These are phyloP conservation scores for Diplodia intermedia DNA, from an alignment of 2,329 filamentous ascomycete species.

Conservation along the genomic window DNA sequence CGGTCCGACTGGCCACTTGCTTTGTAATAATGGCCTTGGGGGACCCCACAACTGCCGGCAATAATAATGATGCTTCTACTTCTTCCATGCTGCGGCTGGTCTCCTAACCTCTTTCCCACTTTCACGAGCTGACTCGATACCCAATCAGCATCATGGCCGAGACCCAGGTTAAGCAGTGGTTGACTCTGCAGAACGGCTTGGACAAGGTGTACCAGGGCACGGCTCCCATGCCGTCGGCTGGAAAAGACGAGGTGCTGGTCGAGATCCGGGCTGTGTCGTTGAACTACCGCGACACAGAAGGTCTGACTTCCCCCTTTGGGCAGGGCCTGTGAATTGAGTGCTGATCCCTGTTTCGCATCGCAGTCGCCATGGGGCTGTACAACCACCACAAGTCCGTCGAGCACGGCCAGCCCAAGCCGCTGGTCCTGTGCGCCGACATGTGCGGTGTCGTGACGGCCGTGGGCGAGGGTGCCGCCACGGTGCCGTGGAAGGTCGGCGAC, in stretches of 20 bases:
- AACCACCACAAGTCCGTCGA: conserved; percentile 66
- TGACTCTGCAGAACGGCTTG: conserved; percentile 52
- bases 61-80: background rate
- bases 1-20: conserved; percentile 14
- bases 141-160: conserved; percentile 21
- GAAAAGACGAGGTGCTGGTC: conserved; percentile 56
- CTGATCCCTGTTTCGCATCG: conserved; percentile 28
- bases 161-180: conserved; percentile 51
- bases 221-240: conserved; percentile 17
- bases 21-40: conserved; percentile 31
- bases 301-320: conserved; percentile 35
- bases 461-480: conserved; percentile 52
- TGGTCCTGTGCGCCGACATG: conserved; percentile 75
- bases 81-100: conserved; percentile 1
- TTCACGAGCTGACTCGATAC: background rate
- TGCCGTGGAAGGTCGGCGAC: conserved; percentile 63
- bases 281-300: conserved; percentile 62
- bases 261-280: conserved; percentile 60
- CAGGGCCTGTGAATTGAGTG: background rate
- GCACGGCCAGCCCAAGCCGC: conserved; percentile 43
- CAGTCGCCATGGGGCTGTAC: conserved; percentile 71
- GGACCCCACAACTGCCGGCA: conserved; percentile 21
- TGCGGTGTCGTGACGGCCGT: conserved; percentile 66
- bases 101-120: background rate
- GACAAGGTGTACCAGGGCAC: conserved; percentile 45